phyloP scores from a whole-genome alignment of 2,329 filamentous ascomycete genomes.

The Domatiomyces globalis region DNA sequence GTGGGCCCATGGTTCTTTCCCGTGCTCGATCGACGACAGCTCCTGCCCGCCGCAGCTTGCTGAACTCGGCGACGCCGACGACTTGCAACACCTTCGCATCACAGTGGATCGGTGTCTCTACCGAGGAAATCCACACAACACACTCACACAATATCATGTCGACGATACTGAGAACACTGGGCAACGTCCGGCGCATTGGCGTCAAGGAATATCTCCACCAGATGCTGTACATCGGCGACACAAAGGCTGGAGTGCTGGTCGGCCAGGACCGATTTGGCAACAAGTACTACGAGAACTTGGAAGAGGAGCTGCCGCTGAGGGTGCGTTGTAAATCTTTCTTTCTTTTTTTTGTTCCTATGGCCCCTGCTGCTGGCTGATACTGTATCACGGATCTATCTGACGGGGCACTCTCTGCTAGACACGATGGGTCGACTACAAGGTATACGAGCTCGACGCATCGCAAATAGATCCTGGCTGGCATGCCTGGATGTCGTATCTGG shows the following conservation, averaged over 20 bases:
- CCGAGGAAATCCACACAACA: too few relatives aligned
- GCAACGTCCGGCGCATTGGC: constrained; percentile 76
- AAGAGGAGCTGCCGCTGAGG: constrained; percentile 71
- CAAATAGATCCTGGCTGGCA: constrained; percentile 97
- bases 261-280: constrained; percentile 84
- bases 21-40: too few relatives aligned
- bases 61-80: too few relatives aligned
- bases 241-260: constrained; percentile 78
- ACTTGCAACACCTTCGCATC: too few relatives aligned
- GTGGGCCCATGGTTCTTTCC: too few relatives aligned
- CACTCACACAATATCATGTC: constrained; percentile 49
- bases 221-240: constrained; percentile 74
- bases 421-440: constrained; percentile 94
- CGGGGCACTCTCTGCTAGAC: constrained; percentile 34
- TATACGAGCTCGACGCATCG: constrained; percentile 47
- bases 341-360: neutral
- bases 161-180: constrained; percentile 70
- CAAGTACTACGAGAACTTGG: constrained; percentile 89
- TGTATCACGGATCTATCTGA: constrained; percentile 9
- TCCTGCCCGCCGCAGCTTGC: too few relatives aligned
- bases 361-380: neutral
- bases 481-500: constrained; percentile 88
- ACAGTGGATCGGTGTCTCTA: too few relatives aligned
- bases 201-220: constrained; percentile 88
- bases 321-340: constrained; percentile 8